phyloP scores from a whole-genome alignment of 1,139 yeast species.

The Yamadazyma sp. region DNA sequence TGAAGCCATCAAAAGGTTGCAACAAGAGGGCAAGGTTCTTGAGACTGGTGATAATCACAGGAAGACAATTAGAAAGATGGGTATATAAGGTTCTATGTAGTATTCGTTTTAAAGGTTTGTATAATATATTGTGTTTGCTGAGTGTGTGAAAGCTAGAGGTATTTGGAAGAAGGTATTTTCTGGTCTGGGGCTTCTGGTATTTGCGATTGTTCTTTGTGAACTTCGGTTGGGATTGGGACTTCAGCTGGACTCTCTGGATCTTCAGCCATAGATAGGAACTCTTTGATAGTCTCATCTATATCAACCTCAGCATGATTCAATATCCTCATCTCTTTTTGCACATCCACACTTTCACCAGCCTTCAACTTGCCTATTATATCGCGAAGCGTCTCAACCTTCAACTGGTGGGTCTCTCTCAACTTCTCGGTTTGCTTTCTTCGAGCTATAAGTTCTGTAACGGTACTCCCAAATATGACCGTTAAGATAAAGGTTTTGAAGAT shows the following conservation, averaged over 20 bases:
- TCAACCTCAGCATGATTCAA: conserved; percentile 40
- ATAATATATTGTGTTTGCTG: background rate
- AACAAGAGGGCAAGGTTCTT: conserved; percentile 71
- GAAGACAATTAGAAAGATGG: conserved; percentile 55
- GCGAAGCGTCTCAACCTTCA: conserved; percentile 32
- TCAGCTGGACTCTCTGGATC: conserved; percentile 14
- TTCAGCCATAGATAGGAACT: conserved; percentile 33
- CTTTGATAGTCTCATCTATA: conserved; percentile 40
- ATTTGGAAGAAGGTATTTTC: conserved; percentile 56
- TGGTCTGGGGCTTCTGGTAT: background rate
- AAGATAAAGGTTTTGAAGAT: conserved; percentile 40
- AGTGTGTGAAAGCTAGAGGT: conserved; percentile 15
- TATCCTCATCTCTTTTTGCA: conserved; percentile 36
- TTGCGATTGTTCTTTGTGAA: background rate
- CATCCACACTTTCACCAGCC: conserved; percentile 34
- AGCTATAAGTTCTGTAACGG: conserved; percentile 39
- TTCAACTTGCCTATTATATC: conserved; percentile 31
- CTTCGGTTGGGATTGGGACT: background rate
- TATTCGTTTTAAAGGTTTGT: background rate
- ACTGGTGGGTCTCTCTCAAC: conserved; percentile 27
- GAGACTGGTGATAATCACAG: conserved; percentile 75
- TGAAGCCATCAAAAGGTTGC: conserved; percentile 67
- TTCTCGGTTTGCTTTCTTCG: conserved; percentile 34
- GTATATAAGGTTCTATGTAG: background rate
- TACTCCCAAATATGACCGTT: conserved; percentile 40